phyloP scores from a whole-genome alignment of 345 rosid species.

The Citrus glauca region DNA sequence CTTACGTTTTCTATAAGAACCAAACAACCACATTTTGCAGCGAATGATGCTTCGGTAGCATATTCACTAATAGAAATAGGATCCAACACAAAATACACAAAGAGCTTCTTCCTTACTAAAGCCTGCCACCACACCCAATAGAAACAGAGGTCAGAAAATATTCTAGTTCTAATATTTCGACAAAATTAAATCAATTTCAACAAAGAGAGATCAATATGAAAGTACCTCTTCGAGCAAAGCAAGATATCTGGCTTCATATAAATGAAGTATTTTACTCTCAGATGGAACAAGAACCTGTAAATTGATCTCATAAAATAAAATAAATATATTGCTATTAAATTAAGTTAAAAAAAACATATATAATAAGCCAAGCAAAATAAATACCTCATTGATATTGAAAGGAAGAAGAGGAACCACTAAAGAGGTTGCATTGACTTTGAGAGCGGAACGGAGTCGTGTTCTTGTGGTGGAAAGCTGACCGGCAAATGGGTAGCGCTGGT shows the following conservation, averaged over 20 bases:
- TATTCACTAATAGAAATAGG: conserved; percentile 57
- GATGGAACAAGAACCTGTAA: conserved; percentile 72
- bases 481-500: neutral
- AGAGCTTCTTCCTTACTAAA: conserved; percentile 45
- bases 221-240: conserved; percentile 75
- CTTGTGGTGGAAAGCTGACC: neutral
- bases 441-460: conserved; percentile 11
- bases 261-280: conserved; percentile 69
- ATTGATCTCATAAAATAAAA: neutral
- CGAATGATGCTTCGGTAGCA: conserved; percentile 67
- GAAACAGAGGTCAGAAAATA: conserved; percentile 2
- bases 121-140: conserved; percentile 38
- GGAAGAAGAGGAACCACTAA: conserved; percentile 63
- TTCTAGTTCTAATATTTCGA: neutral
- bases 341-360: neutral
- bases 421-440: conserved; percentile 24
- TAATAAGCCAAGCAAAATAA: neutral
- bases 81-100: conserved; percentile 78
- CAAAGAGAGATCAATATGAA: neutral
- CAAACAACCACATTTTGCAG: conserved; percentile 74
- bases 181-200: neutral
- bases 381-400: conserved; percentile 51
- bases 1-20: conserved; percentile 71
- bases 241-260: conserved; percentile 74
- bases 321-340: neutral